Evolutionary conservation across 2,329 filamentous ascomycete genomes (phyloP).

Genomic region (Botryotinia convoluta): DNA sequence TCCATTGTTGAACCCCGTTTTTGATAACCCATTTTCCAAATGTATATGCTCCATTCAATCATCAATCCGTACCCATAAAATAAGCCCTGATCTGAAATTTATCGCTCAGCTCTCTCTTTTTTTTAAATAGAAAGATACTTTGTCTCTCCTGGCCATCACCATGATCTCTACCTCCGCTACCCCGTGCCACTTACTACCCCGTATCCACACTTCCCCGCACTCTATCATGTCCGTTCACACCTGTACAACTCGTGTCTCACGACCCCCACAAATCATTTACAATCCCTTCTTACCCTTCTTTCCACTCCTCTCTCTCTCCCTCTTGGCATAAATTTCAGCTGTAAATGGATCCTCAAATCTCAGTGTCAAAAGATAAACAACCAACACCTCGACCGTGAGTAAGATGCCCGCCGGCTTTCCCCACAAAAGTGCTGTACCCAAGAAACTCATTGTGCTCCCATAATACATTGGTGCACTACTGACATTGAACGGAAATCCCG

Average conservation of each 20-base stretch:
- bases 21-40: constrained; percentile 18
- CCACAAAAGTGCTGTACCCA: constrained; percentile 80
- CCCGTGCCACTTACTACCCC: neutral
- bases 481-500: constrained; percentile 93
- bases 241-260: neutral
- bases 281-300: constrained; percentile 36
- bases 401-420: constrained; percentile 84
- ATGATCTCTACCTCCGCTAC: neutral
- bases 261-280: constrained; percentile 20
- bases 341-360: constrained; percentile 94
- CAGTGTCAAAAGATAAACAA: constrained; percentile 78
- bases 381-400: constrained; percentile 70
- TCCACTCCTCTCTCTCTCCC: constrained; percentile 55
- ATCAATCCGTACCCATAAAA: neutral
- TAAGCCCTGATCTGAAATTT: neutral
- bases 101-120: neutral
- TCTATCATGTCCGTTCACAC: neutral
- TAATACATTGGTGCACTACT: constrained; percentile 94
- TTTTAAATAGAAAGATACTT: neutral
- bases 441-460: constrained; percentile 87
- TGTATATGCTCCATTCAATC: constrained; percentile 13
- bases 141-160: neutral
- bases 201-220: neutral
- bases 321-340: constrained; percentile 85
- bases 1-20: constrained; percentile 33